Percentiles rank a stretch among this genome's conserved stretches.
phyloP scores from a whole-genome alignment of 2,329 filamentous ascomycete species.

The Colletotrichum salicis region DNA sequence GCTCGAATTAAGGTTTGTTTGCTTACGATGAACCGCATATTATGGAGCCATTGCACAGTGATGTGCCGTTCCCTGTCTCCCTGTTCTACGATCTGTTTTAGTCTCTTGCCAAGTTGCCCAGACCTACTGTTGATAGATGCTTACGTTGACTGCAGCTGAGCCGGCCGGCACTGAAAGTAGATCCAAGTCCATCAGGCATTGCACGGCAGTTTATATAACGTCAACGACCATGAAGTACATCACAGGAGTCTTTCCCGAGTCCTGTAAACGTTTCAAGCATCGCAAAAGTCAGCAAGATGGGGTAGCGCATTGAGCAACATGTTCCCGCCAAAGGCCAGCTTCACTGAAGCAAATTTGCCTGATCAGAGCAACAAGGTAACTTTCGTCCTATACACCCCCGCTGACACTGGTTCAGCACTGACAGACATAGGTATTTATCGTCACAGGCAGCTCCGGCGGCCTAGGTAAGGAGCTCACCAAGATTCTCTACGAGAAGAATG shows the following conservation, averaged over 20 bases:
- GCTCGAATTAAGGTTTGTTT: neutral
- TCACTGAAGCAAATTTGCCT: slow-evolving; percentile 11
- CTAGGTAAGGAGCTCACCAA: slow-evolving; percentile 58
- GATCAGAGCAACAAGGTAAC: slow-evolving; percentile 18
- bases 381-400: too few species aligned
- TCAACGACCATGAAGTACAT: neutral
- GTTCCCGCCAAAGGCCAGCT: neutral
- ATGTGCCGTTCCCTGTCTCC: too few species aligned
- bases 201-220: neutral
- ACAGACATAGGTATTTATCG: slow-evolving; percentile 44
- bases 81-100: neutral
- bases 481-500: slow-evolving; percentile 60
- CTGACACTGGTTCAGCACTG: neutral
- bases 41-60: neutral
- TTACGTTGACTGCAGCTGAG: neutral
- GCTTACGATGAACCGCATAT: neutral
- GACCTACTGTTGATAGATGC: neutral
- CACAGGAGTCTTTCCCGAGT: neutral
- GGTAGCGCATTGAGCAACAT: neutral
- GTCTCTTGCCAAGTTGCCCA: neutral
- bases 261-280: neutral
- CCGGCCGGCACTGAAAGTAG: neutral
- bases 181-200: neutral
- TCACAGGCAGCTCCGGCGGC: slow-evolving; percentile 48
- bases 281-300: neutral